phyloP scores from a whole-genome alignment of 2,329 filamentous ascomycete genomes.

The Penicillium sp. region DNA sequence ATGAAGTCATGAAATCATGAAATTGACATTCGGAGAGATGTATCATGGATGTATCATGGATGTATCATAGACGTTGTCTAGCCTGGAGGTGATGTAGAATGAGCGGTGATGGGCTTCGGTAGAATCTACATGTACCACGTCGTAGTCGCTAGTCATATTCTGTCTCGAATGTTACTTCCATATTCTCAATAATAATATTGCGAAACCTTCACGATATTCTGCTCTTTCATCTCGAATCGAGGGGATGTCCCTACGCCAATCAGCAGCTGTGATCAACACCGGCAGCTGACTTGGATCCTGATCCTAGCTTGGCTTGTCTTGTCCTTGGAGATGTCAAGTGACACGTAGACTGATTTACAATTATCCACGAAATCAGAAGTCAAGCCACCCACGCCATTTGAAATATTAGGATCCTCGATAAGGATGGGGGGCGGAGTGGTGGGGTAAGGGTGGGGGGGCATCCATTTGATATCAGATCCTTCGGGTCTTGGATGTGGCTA shows the following conservation, averaged over 20 bases:
- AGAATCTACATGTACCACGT: background rate
- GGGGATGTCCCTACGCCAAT: background rate
- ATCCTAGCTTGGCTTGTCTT: background rate
- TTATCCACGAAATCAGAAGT: background rate
- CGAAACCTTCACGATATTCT: background rate
- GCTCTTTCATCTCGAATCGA: background rate
- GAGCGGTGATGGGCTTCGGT: background rate
- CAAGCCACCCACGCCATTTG: background rate
- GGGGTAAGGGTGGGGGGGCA: background rate
- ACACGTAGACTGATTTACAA: background rate
- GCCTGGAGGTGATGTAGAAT: background rate
- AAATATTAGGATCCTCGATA: constrained; percentile 8
- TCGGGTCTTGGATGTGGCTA: background rate
- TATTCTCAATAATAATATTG: background rate
- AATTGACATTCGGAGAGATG: background rate
- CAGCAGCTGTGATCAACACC: background rate
- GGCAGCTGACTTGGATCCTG: background rate
- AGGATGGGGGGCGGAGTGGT: background rate
- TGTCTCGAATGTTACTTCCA: background rate
- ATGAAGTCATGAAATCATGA: background rate
- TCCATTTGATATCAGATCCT: background rate
- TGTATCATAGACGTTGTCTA: background rate
- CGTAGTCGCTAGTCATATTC: background rate
- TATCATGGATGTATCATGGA: background rate
- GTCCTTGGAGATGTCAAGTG: background rate